phyloP scores from a whole-genome alignment of 352 stramenopile species.

The Phytophthora gonapodyides region DNA sequence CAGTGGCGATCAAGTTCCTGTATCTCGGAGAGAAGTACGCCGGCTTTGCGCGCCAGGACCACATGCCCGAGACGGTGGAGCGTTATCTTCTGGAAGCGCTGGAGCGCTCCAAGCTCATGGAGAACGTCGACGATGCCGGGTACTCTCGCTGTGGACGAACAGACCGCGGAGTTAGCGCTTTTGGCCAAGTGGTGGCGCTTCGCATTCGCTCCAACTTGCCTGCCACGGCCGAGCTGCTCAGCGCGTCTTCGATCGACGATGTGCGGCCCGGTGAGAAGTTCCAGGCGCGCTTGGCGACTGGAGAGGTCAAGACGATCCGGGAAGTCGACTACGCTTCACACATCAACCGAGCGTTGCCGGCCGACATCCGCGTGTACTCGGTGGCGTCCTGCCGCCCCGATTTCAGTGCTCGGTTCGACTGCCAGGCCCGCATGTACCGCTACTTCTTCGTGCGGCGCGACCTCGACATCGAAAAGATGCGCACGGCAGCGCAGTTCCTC shows the following conservation, averaged over 20 bases:
- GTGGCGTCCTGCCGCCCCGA: slow-evolving; percentile 74
- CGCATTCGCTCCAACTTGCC: slow-evolving; percentile 81
- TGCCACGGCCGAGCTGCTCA: slow-evolving; percentile 61
- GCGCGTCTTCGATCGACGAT: slow-evolving; percentile 67
- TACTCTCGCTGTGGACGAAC: slow-evolving; percentile 98
- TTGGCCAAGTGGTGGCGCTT: slow-evolving; percentile 79
- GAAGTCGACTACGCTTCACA: slow-evolving; percentile 97
- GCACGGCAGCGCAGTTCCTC: slow-evolving; percentile 80
- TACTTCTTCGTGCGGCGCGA: slow-evolving; percentile 95
- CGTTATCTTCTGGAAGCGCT: slow-evolving; percentile 94
- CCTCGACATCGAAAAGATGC: slow-evolving; percentile 88
- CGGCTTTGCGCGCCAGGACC: slow-evolving; percentile 88
- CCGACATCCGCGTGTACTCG: slow-evolving; percentile 83
- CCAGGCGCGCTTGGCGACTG: slow-evolving; percentile 54
- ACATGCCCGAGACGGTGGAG: slow-evolving; percentile 94
- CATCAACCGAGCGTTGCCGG: slow-evolving; percentile 96
- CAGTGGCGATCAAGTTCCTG: slow-evolving; percentile 83
- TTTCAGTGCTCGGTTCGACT: slow-evolving; percentile 97
- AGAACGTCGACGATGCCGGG: slow-evolving; percentile 69
- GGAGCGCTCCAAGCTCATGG: slow-evolving; percentile 91
- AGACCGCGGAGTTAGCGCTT: slow-evolving; percentile 95
- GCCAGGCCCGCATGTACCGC: slow-evolving; percentile 93
- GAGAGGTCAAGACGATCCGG: slow-evolving; percentile 70
- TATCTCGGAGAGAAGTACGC: slow-evolving; percentile 90
- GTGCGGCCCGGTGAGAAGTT: slow-evolving; percentile 66